Conservation (phyloP, 2,329 filamentous ascomycete species). For the Diplodia seriata region DNA sequence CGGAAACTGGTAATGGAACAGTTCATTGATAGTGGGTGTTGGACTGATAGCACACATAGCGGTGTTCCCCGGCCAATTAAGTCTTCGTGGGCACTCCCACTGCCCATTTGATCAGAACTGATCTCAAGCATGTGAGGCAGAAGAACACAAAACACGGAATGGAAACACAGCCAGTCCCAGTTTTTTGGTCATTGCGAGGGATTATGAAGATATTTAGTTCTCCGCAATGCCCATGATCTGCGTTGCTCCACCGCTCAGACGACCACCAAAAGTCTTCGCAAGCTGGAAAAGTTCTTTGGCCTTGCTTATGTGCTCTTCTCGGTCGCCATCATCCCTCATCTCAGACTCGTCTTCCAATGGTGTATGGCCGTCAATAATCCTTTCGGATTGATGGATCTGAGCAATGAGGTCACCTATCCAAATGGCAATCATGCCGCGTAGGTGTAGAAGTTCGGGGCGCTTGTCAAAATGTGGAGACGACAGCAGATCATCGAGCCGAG, state of each 20-base stretch:
- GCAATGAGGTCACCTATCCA: constrained; percentile 75
- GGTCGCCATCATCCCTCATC: constrained; percentile 35
- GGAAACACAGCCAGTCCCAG: neutral
- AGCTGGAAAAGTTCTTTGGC: constrained; percentile 39
- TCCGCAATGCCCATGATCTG: constrained; percentile 5
- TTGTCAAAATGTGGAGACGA: constrained; percentile 73
- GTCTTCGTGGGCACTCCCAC: neutral
- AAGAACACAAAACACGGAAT: neutral
- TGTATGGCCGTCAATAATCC: constrained; percentile 34
- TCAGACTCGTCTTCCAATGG: constrained; percentile 35
- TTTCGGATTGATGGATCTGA: constrained; percentile 35
- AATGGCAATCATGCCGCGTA: constrained; percentile 76
- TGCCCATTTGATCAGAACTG: neutral
- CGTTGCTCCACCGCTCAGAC: constrained; percentile 35
- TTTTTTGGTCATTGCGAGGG: neutral
- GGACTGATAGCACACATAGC: neutral
- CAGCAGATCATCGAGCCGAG: constrained; percentile 74
- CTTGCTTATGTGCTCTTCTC: constrained; percentile 37
- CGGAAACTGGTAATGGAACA: neutral
- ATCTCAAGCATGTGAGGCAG: neutral
- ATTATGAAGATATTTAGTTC: neutral
- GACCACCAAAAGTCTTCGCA: constrained; percentile 38
- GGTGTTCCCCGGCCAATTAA: neutral
- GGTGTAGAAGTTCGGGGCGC: constrained; percentile 68
- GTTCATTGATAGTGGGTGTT: neutral